Base-by-base conservation (phyloP, 208 protist genomes). In the Leishmania mexicana region DNA sequence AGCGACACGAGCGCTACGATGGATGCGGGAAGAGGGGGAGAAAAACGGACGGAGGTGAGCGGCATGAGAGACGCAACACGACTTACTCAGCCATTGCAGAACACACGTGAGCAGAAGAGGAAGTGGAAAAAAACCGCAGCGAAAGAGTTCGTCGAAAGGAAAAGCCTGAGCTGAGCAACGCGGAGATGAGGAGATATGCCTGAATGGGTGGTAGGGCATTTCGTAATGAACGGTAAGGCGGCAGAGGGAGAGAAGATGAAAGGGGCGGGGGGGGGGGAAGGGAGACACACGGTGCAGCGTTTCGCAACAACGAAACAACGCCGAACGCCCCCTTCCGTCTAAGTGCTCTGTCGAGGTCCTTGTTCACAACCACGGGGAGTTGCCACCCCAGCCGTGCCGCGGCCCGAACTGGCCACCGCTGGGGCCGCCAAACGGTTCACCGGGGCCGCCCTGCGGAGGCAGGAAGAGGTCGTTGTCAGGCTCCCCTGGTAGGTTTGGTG, bases 381-480 rank as follows among this genome's bases (percentile, higher is more conserved):
- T 60, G 10, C 80, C 70, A 47, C 83, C 79, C 57, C 80, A 76
- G 53, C 81, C 60, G 54, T n/a, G 67, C 11, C 78, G 47, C 2
- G 86, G 83, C 21, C 89, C 87, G 78, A 95, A 96, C 77, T 89
- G 87, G 21, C 88, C 88, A 15, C 91, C 90, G 53, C 93, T 90
- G 1, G 90, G 91, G 10, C 87, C 86, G 31, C 88, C 90, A 72
- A 90, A 89, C 0, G 87, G 84, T 45, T 89, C 80, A 3, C 81
- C 74, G 4, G 79, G 77, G 5, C 81, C 79, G 0, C 85, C 84
- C 49, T 90, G 87, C 24, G 88, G 84, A 38, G 95, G 95, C 40
- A 47, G 40, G 17, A 96, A 85, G 51, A 90, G 78, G 79, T 97
- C 95, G 57, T 85, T 84, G 81, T 96, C 89, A 6, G 95, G 95